Percentiles rank a stretch among this genome's conserved stretches.
phyloP scores from a whole-genome alignment of 768 basidiomycete genomes.

The Agrocybe pediades region DNA sequence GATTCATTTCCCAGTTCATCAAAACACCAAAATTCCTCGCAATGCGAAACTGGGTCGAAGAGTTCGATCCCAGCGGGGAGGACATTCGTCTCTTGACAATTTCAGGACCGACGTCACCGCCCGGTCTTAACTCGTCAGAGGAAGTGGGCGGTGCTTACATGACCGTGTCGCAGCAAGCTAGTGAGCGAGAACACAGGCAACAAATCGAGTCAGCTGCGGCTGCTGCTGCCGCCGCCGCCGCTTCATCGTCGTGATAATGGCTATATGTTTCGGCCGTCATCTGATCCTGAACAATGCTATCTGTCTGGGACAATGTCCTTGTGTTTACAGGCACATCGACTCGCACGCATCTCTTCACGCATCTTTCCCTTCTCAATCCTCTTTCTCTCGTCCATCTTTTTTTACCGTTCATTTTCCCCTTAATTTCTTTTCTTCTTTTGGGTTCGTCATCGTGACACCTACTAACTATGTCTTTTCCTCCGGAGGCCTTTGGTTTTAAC shows the following conservation, averaged over 20 bases:
- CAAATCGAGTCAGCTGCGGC: slow-evolving; percentile 29
- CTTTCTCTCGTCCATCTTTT: not conserved
- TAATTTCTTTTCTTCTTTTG: slow-evolving; percentile 15
- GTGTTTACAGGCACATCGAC: slow-evolving; percentile 7
- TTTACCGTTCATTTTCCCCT: slow-evolving; percentile 16
- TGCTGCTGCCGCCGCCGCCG: not conserved
- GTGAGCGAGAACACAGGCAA: slow-evolving; percentile 64
- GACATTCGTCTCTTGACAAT: slow-evolving; percentile 55
- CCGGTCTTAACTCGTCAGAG: slow-evolving; percentile 65
- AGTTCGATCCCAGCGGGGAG: slow-evolving; percentile 67
- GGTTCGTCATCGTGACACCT: slow-evolving; percentile 7
- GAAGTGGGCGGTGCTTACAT: slow-evolving; percentile 86
- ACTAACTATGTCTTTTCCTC: slow-evolving; percentile 19
- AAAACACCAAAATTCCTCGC: slow-evolving; percentile 83
- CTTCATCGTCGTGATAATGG: slow-evolving; percentile 28
- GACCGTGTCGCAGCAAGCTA: slow-evolving; percentile 80
- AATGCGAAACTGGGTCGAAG: slow-evolving; percentile 77
- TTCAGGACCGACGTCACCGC: slow-evolving; percentile 61
- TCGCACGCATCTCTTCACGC: slow-evolving; percentile 9
- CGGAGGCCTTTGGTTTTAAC: slow-evolving; percentile 19
- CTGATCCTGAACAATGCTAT: slow-evolving; percentile 1
- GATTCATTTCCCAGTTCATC: slow-evolving; percentile 62
- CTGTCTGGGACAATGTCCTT: slow-evolving; percentile 16
- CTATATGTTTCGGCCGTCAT: slow-evolving; percentile 7
- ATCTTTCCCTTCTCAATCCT: slow-evolving; percentile 4